Percentiles rank a stretch among this genome's conserved stretches.
Conservation (phyloP, 1,139 yeast species). For the Yamadazyma trypodendri region DNA sequence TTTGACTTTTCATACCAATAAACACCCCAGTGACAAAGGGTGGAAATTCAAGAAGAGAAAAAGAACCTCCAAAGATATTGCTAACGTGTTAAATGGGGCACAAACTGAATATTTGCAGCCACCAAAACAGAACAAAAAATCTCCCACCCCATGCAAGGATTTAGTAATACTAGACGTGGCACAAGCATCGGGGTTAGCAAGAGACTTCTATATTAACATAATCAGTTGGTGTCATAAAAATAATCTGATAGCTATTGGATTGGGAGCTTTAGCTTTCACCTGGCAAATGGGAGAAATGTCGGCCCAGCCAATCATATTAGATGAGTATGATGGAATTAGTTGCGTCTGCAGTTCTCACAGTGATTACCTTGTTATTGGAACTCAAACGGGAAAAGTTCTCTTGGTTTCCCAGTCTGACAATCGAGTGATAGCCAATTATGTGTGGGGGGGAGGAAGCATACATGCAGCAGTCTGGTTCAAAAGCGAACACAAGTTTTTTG, state of each 20-base stretch:
- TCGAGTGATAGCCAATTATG: not conserved
- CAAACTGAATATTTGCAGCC: not conserved
- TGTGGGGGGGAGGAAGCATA: conserved; percentile 33
- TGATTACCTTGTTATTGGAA: conserved; percentile 57
- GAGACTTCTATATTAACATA: conserved; percentile 75
- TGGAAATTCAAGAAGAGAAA: not conserved
- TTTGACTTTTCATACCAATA: not conserved
- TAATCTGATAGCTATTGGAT: conserved; percentile 65
- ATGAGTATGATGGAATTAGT: conserved; percentile 45
- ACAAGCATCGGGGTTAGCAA: not conserved
- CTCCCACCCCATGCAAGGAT: not conserved
- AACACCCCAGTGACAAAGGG: not conserved
- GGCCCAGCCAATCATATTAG: conserved; percentile 30
- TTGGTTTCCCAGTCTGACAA: conserved; percentile 11
- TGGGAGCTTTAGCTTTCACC: conserved; percentile 57
- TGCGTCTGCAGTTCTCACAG: conserved; percentile 54
- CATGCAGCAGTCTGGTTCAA: conserved; percentile 68
- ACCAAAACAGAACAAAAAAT: not conserved
- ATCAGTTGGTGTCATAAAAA: conserved; percentile 68
- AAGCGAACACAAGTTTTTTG: conserved; percentile 41
- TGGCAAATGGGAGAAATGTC: conserved; percentile 58
- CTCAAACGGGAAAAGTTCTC: conserved; percentile 25
- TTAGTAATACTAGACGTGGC: not conserved
- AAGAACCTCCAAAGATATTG: not conserved
- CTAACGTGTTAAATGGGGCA: not conserved